phyloP scores from a whole-genome alignment of 768 basidiomycete species.

The Naganishia onofrii region DNA sequence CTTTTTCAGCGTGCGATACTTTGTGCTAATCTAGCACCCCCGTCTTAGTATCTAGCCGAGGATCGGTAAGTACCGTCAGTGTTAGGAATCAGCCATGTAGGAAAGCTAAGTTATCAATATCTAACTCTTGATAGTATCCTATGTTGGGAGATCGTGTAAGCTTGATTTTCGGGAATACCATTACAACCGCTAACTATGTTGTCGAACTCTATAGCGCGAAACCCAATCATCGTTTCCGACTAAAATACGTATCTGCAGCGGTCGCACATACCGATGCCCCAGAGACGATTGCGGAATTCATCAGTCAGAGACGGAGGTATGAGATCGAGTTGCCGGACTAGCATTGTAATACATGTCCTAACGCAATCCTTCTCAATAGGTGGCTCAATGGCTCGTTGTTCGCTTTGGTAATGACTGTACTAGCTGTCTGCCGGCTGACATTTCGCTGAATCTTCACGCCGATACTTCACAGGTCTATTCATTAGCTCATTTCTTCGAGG shows the following conservation, averaged over 20 bases:
- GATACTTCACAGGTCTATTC: conserved; percentile 65
- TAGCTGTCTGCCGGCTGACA: neutral
- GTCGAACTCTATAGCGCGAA: conserved; percentile 39
- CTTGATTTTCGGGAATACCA: neutral
- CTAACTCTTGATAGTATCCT: conserved; percentile 35
- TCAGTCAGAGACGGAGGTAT: conserved; percentile 84
- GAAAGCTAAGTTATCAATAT: too few species aligned
- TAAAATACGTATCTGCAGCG: conserved; percentile 60
- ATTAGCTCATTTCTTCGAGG: conserved; percentile 78
- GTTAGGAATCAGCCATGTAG: too few species aligned
- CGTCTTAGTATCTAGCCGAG: conserved; percentile 44
- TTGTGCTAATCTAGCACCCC: conserved; percentile 12
- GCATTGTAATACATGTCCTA: conserved; percentile 54
- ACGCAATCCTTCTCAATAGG: conserved; percentile 30
- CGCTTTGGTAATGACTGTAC: conserved; percentile 59
- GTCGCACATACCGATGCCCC: conserved; percentile 97
- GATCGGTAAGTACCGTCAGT: conserved; percentile 38
- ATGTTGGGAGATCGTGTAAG: conserved; percentile 52
- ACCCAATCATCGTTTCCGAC: conserved; percentile 45
- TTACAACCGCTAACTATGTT: neutral
- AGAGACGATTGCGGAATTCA: conserved; percentile 85
- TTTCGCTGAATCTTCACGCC: neutral
- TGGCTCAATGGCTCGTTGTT: conserved; percentile 79
- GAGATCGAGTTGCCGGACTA: conserved; percentile 22
- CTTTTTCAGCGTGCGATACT: neutral